Conservation (phyloP, 2,329 filamentous ascomycete genomes). For the Emydomyces testavorans region DNA sequence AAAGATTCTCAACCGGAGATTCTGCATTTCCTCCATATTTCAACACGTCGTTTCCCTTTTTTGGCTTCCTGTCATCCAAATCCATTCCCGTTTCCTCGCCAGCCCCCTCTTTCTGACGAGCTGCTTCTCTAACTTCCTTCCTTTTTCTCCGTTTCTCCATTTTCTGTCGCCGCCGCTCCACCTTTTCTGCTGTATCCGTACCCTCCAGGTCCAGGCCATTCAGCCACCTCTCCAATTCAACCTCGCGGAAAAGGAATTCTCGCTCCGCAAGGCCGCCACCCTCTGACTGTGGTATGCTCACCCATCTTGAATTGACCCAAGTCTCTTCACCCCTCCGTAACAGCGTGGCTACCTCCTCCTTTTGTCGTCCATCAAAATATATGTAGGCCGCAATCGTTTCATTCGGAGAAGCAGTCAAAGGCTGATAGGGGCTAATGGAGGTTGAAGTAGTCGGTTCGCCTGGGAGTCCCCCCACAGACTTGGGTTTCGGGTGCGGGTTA, state of each 20-base stretch:
- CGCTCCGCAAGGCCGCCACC: slow-evolving; percentile 90
- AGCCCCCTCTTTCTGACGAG: slow-evolving; percentile 42
- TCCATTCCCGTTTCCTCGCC: slow-evolving; percentile 31
- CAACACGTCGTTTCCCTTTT: slow-evolving; percentile 48
- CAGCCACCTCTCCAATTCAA: slow-evolving; percentile 89
- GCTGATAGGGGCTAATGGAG: slow-evolving; percentile 71
- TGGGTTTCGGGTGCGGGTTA: slow-evolving; percentile 69
- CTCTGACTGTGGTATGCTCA: slow-evolving; percentile 80
- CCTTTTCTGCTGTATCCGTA: slow-evolving; percentile 75
- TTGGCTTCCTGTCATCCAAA: slow-evolving; percentile 25
- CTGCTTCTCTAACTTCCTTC: slow-evolving; percentile 41
- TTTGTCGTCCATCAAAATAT: slow-evolving; percentile 89
- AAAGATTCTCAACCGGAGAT: slow-evolving; percentile 59
- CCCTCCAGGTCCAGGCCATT: slow-evolving; percentile 93
- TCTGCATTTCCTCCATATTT: slow-evolving; percentile 69
- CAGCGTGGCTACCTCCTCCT: slow-evolving; percentile 93
- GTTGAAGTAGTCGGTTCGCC: slow-evolving; percentile 41
- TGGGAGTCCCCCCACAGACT: slow-evolving; percentile 63
- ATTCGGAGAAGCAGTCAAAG: slow-evolving; percentile 82
- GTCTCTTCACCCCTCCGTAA: slow-evolving; percentile 89
- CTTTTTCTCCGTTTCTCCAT: slow-evolving; percentile 80
- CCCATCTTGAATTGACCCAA: slow-evolving; percentile 98
- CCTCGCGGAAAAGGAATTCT: slow-evolving; percentile 93
- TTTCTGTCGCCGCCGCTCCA: slow-evolving; percentile 50
- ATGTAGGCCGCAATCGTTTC: slow-evolving; percentile 98